Evolutionary conservation across 2,329 filamentous ascomycete species (phyloP).

Genomic region (Pyricularia grisea): DNA sequence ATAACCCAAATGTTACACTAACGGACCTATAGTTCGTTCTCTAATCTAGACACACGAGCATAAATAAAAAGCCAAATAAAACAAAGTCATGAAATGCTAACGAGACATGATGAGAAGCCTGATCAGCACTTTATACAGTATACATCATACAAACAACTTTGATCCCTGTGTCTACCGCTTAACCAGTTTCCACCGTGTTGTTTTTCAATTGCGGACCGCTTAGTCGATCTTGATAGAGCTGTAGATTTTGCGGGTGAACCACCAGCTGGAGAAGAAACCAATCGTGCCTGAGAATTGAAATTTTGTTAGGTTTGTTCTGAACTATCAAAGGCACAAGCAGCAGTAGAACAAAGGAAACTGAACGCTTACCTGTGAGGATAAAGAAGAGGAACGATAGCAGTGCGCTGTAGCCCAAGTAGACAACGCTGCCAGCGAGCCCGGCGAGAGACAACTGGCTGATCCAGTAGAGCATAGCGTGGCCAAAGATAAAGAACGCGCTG

Average conservation of each 20-base stretch:
- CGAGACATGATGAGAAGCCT: conserved; percentile 10
- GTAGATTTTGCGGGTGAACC: conserved; percentile 91
- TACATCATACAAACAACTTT: not conserved
- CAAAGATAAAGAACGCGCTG: conserved; percentile 84
- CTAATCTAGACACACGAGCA: not conserved
- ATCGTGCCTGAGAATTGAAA: conserved; percentile 65
- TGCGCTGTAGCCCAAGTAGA: conserved; percentile 89
- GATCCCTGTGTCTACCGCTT: not conserved
- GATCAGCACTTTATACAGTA: not conserved
- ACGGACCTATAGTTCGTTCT: not conserved
- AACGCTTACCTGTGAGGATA: conserved; percentile 74
- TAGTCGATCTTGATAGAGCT: conserved; percentile 97
- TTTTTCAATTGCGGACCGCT: conserved; percentile 7
- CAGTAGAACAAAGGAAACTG: conserved; percentile 40
- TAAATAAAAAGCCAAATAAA: not conserved
- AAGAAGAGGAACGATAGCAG: conserved; percentile 88
- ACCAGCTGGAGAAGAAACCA: conserved; percentile 90
- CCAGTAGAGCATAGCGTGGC: conserved; percentile 87
- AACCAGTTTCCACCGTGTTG: not conserved
- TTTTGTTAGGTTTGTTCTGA: conserved; percentile 1
- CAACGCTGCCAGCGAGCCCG: conserved; percentile 73
- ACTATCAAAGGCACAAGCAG: not conserved
- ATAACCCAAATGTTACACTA: not conserved
- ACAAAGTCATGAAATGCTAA: not conserved
- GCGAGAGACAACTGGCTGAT: conserved; percentile 78